Conservation (phyloP, 2,329 filamentous ascomycete genomes). For the Gliomastix tumulicola region DNA sequence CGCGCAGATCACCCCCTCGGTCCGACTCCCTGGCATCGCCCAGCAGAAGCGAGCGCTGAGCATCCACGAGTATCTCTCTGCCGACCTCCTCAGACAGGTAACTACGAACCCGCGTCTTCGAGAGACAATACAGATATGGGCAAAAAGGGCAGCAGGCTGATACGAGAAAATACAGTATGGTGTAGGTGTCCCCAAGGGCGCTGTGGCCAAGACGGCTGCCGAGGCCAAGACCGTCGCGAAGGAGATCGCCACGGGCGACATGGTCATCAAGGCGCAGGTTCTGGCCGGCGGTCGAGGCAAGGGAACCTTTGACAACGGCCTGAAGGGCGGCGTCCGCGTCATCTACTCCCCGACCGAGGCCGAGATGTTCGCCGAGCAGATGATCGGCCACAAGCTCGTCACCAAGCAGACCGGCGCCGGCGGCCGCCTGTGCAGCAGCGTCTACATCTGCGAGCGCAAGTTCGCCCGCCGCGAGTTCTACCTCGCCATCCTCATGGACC, state of each 20-base stretch:
- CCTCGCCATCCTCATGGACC: constrained; percentile 97
- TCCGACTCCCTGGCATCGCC: constrained; percentile 56
- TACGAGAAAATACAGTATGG: constrained; percentile 61
- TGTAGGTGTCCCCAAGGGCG: constrained; percentile 84
- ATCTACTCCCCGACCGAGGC: constrained; percentile 97
- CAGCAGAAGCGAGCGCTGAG: constrained; percentile 86
- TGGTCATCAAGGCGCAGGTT: constrained; percentile 99
- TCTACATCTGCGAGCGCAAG: constrained; percentile 99
- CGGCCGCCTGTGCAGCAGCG: constrained; percentile 91
- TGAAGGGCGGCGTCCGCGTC: constrained; percentile 97
- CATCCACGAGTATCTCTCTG: constrained; percentile 97
- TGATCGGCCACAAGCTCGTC: constrained; percentile 99
- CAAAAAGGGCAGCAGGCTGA: neutral
- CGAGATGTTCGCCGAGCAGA: constrained; percentile 96
- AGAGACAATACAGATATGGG: too few relatives aligned
- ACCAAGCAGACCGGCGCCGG: constrained; percentile 97
- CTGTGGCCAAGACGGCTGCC: constrained; percentile 72
- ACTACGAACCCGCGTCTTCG: too few relatives aligned
- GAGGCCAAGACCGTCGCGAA: constrained; percentile 92
- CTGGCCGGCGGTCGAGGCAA: constrained; percentile 97
- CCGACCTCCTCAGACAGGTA: constrained; percentile 77
- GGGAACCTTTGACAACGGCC: constrained; percentile 94
- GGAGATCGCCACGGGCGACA: constrained; percentile 86
- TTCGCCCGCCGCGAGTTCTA: constrained; percentile 99
- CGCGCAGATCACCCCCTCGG: constrained; percentile 30